Evolutionary conservation across 2,329 filamentous ascomycete species (phyloP).

Genomic region (Ophiostoma quercus): DNA sequence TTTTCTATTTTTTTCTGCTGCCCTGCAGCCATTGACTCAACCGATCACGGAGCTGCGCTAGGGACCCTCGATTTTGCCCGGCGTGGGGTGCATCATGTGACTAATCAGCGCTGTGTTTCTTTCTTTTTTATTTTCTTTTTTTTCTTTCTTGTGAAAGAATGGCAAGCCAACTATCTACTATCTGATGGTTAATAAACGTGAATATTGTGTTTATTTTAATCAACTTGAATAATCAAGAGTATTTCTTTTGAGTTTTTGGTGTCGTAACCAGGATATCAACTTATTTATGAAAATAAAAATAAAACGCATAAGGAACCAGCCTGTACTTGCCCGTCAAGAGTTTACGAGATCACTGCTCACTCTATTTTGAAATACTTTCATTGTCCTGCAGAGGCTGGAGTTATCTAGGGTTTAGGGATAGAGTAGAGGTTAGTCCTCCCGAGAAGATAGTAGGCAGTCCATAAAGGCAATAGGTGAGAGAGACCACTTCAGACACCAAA

Average conservation of each 20-base stretch:
- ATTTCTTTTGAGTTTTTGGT: no score
- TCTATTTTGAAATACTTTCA: background rate
- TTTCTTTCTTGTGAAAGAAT: no score
- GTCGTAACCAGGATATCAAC: no score
- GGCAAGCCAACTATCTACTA: no score
- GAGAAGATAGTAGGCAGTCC: background rate
- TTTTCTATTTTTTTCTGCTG: constrained; percentile 2
- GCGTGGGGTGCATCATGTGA: constrained; percentile 9
- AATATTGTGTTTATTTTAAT: no score
- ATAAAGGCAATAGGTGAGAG: background rate
- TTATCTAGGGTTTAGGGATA: background rate
- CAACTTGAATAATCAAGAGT: no score
- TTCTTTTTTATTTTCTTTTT: background rate
- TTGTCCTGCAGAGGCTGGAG: background rate
- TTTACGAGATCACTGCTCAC: background rate
- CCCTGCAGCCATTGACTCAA: background rate
- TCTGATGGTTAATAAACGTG: no score
- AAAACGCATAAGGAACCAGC: no score
- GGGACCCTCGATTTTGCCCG: background rate
- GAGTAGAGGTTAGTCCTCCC: background rate
- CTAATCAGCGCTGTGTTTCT: background rate
- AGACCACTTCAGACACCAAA: background rate
- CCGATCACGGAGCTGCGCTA: background rate
- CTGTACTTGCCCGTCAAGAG: no score
- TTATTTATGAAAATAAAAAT: no score